These are phyloP conservation scores for Serendipita indica DNA, from an alignment of 768 basidiomycete genomes.

Conservation along the genomic window DNA sequence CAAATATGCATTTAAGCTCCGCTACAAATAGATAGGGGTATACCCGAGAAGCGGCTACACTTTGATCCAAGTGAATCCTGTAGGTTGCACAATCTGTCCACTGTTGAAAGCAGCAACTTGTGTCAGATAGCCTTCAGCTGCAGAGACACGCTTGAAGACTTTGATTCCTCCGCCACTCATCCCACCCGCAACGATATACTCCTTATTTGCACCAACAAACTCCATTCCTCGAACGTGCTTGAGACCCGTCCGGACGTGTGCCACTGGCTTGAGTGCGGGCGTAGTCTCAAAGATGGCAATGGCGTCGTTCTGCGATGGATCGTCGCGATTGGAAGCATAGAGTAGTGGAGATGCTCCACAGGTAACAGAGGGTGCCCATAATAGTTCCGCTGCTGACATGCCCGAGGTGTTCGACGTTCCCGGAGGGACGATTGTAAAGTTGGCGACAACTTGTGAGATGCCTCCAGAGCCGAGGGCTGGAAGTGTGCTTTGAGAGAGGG, in stretches of 20 bases:
- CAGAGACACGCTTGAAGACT: constrained; percentile 11
- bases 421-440: constrained; percentile 12
- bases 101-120: not conserved
- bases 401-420: not conserved
- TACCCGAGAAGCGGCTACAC: not conserved
- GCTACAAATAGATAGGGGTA: not conserved
- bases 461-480: constrained; percentile 9
- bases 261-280: constrained; percentile 11
- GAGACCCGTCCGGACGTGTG: constrained; percentile 15
- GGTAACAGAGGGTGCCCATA: not conserved
- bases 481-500: constrained; percentile 14
- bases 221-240: constrained; percentile 14
- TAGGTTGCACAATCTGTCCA: not conserved
- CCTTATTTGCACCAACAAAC: constrained; percentile 12
- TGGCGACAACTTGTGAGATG: constrained; percentile 10
- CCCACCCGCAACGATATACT: constrained; percentile 16
- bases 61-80: constrained; percentile 12
- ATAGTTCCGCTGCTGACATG: constrained; percentile 6
- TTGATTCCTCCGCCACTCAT: constrained; percentile 14
- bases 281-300: constrained; percentile 14
- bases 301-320: constrained; percentile 13
- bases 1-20: not conserved
- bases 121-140: not conserved
- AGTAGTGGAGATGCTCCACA: not conserved
- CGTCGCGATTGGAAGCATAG: constrained; percentile 15